These are phyloP conservation scores for Ascochyta lentis DNA, from an alignment of 2,329 filamentous ascomycete species.

Conservation along the genomic window DNA sequence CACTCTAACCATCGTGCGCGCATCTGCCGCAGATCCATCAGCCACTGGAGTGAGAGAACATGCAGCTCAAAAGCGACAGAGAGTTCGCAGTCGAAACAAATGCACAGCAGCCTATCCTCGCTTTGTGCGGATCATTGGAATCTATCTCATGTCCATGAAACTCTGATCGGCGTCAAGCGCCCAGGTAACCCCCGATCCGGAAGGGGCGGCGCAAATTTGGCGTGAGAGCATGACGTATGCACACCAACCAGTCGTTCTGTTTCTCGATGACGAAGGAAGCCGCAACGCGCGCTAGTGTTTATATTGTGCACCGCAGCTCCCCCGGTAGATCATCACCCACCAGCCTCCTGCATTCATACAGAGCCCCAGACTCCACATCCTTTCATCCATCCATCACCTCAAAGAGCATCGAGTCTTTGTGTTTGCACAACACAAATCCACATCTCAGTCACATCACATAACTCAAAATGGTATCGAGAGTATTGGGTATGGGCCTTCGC, in stretches of 20 bases:
- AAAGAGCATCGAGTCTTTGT: not conserved
- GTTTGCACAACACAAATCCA: constrained; percentile 7
- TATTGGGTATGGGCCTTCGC: constrained; percentile 51
- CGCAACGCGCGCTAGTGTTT: constrained; percentile 16
- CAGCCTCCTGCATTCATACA: constrained; percentile 11
- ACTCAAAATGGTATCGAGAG: constrained; percentile 50
- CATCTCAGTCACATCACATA: constrained; percentile 15
- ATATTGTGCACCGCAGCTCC: constrained; percentile 19
- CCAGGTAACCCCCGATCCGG: constrained; percentile 13
- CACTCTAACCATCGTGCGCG: not conserved
- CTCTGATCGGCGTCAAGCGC: constrained; percentile 16
- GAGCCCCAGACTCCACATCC: constrained; percentile 2
- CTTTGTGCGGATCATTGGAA: constrained; percentile 12
- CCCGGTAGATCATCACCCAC: constrained; percentile 8
- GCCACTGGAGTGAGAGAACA: not conserved
- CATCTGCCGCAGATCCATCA: constrained; percentile 1
- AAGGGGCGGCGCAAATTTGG: constrained; percentile 4
- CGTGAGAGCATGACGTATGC: constrained; percentile 13
- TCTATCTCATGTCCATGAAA: constrained; percentile 2
- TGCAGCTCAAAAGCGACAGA: not conserved
- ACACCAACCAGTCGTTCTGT: constrained; percentile 10
- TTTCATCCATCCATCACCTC: not conserved
- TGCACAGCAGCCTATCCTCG: constrained; percentile 11
- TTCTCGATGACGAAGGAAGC: constrained; percentile 18
- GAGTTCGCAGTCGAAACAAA: constrained; percentile 1